Evolutionary conservation across 176 grass and related monocot genomes (phyloP).

Genomic region (Dendrocalamus sinicus): DNA sequence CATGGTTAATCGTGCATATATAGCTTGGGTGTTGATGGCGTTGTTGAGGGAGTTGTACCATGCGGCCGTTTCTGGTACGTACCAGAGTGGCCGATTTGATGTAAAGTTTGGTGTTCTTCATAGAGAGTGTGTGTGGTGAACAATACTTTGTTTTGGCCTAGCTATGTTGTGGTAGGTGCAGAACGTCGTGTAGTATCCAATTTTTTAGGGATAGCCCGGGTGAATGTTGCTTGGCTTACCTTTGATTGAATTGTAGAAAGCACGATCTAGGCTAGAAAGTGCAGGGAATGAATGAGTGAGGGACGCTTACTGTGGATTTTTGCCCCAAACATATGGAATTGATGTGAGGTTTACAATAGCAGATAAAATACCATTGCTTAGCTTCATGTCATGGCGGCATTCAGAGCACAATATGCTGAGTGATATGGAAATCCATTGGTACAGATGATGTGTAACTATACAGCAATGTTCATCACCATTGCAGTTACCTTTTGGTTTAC

Average conservation of each 20-base stretch:
- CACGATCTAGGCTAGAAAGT: background rate
- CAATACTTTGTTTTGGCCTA: background rate
- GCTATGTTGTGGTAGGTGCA: slow-evolving; percentile 7
- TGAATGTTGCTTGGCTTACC: slow-evolving; percentile 15
- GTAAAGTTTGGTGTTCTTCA: background rate
- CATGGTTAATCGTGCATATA: background rate
- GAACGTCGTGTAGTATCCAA: background rate
- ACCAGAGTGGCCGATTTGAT: background rate
- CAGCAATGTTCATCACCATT: background rate
- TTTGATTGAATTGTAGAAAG: slow-evolving; percentile 8
- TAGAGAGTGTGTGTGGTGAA: background rate
- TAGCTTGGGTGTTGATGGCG: background rate
- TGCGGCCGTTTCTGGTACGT: background rate
- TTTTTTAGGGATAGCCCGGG: background rate
- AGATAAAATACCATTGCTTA: background rate
- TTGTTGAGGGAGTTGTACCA: background rate
- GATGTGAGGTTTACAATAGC: background rate
- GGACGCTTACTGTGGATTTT: background rate
- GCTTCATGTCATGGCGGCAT: slow-evolving; percentile 13
- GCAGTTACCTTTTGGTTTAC: slow-evolving; percentile 23
- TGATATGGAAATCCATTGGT: slow-evolving; percentile 2
- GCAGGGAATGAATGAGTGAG: background rate
- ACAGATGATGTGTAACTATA: slow-evolving; percentile 21
- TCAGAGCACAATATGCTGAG: slow-evolving; percentile 31
- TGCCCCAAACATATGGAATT: slow-evolving; percentile 1